Evolutionary conservation across 768 basidiomycete species (phyloP), one percentile per base, ranked within the genome.

Genomic region (Mycena maculata): DNA sequence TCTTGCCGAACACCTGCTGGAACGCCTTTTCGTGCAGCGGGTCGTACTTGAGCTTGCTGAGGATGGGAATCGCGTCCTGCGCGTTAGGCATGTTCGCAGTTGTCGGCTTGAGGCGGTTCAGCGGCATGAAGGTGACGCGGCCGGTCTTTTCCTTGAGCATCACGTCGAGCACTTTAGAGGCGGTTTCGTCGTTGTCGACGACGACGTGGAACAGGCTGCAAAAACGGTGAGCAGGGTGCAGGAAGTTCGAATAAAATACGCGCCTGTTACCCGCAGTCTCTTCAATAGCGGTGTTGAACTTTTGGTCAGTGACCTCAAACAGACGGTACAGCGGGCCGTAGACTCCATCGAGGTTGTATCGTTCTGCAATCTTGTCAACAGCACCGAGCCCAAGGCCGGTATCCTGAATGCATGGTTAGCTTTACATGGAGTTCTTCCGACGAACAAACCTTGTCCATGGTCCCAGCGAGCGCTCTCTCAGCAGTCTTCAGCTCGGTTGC

Each of bases 1-100:
- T 99, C 79, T 95, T 95, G 39, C 96, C 96, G 70, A 99, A 99
- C 13, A 99, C 96, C 75, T 99, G 98, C 73, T 95, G 90, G 80
- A 99, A 95, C 0, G 98, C 98, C 71, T 92, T 92, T 49, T 85
- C 83, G 73, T 90, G 92, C 22, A 75, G 77, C 0, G 81, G 81
- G 56, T 96, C 92, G 75, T 89, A 99, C 3, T 84, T 84, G 60
- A 99, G 86, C 76, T 95, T 96, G 67, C 89, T 85, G 31, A 99
- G 85, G 50, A 95, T 87, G 0, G 93, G 93, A 59, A 93, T 90
- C 0, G 91, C 90, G 67, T 94, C 92, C 65, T 90, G 86, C 0
- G 90, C 91, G 80, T 92, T 84, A 11, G 91, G 91, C 22, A 88
- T 81, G 0, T 86, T 83, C 1, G 84, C 82, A 39, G 84, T 84